These are phyloP conservation scores for Eimeria maxima DNA, from an alignment of 169 alveolate genomes.

Conservation along the genomic window DNA sequence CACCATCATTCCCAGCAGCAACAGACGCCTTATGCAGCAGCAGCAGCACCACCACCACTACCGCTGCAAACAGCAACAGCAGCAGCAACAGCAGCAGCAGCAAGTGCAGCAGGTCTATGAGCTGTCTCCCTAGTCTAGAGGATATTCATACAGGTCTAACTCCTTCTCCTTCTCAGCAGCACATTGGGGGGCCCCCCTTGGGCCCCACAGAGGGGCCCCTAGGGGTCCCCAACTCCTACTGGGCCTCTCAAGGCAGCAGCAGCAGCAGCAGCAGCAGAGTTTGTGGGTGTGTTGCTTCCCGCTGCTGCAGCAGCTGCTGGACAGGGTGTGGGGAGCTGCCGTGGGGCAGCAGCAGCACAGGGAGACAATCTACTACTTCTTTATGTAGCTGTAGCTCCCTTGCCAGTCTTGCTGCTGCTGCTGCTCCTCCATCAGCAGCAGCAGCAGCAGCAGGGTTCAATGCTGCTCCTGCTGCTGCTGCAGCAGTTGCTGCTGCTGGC, in stretches of 20 bases:
- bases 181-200: not conserved
- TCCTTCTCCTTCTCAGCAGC: slow-evolving; percentile 39
- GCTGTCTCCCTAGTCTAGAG: not conserved
- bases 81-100: slow-evolving; percentile 34
- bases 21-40: not conserved
- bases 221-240: not conserved
- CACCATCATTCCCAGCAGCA: not conserved
- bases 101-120: not conserved
- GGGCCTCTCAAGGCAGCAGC: no score
- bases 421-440: not conserved
- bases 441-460: slow-evolving; percentile 9
- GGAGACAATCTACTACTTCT: not conserved
- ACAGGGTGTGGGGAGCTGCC: not conserved
- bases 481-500: not conserved
- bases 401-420: slow-evolving; percentile 28
- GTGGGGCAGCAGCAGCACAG: slow-evolving; percentile 30
- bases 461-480: no score
- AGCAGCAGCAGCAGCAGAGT: not conserved
- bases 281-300: not conserved
- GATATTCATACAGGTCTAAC: slow-evolving; percentile 33
- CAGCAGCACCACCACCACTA: slow-evolving; percentile 1
- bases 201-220: not conserved
- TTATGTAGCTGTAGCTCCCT: slow-evolving; percentile 38
- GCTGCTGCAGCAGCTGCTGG: slow-evolving; percentile 69
- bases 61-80: slow-evolving; percentile 6